phyloP scores from a whole-genome alignment of 2,329 filamentous ascomycete genomes.

The Sporothrix dimorphospora region DNA sequence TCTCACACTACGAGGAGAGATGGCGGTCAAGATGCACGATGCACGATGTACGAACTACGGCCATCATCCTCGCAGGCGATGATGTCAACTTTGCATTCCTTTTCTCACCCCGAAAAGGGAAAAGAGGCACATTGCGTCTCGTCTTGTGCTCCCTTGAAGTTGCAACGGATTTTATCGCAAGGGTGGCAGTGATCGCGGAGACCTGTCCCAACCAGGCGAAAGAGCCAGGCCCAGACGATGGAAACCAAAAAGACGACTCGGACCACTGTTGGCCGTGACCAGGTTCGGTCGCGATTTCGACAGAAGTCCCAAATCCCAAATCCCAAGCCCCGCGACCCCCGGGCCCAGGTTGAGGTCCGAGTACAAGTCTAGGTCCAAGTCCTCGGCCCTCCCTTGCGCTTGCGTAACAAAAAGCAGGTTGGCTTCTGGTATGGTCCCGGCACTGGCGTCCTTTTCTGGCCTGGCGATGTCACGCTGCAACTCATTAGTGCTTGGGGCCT shows the following conservation, averaged over 20 bases:
- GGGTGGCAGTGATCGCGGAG: not conserved
- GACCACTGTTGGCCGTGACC: not conserved
- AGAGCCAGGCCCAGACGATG: not conserved
- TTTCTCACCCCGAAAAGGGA: not conserved
- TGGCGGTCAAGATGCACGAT: slow-evolving; percentile 3
- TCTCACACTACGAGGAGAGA: not conserved
- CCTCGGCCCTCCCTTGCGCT: not conserved
- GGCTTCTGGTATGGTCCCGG: too few relatives aligned
- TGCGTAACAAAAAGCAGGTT: not conserved
- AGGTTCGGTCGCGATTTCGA: not conserved
- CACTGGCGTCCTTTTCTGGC: not conserved
- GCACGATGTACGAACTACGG: not conserved
- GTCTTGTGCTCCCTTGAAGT: not conserved
- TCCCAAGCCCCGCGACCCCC: not conserved
- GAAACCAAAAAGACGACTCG: not conserved
- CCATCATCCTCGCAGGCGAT: not conserved
- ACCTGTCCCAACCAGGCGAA: not conserved
- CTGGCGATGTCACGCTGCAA: slow-evolving; percentile 17
- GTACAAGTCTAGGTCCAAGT: not conserved
- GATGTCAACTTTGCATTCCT: not conserved
- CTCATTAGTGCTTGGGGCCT: not conserved
- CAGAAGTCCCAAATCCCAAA: not conserved
- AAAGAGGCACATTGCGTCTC: not conserved
- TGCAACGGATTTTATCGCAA: not conserved
- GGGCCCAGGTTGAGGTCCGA: not conserved